Evolutionary conservation across 2,329 filamentous ascomycete genomes (phyloP), one percentile per base, ranked within the genome.

Genomic region (Colletotrichum sp.): DNA sequence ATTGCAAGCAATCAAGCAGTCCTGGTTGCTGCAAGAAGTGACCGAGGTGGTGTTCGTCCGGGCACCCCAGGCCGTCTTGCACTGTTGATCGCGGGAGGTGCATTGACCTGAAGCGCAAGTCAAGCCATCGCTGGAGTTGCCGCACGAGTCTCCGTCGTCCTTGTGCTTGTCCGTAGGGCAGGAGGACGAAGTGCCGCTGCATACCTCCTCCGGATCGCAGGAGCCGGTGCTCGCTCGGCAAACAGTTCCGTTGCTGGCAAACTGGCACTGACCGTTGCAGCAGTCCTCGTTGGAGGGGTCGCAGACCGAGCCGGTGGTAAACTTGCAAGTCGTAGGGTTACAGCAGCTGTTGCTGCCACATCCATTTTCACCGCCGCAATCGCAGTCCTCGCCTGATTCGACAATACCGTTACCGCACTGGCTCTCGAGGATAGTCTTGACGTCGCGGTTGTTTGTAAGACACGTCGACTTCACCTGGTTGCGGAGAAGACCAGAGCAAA

Each of bases 321-420:
- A 98, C 81, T 93, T 95, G 91, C 97, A 99, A 0, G 97, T 99
- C 5, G 85, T 90, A 2, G 96, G 86, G 80, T 99, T 90, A 85
- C 97, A 99, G 88, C 97, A 99, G 16, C 84, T 82, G 85, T 99
- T 97, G 80, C 89, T 85, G 28, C 88, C 91, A 83, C 97, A 99
- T 52, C 91, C 91, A 16, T 87, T 85, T 16, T 88, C 86, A 71
- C 96, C 96, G 77, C 97, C 97, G 81, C 97, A 99, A 85, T 99
- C 97, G 85, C 97, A 99, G 69, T 99, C 94, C 85, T 99, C 97
- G 78, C 95, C 97, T 21, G 91, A 88, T 85, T 78, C 97, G 67
- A 99, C 97, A 78, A 99, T 99, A 70, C 97, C 97, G 84, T 99
- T 99, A 74, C 97, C 97, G 84, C 97, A 99, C 82, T 96, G 93